Conservation (phyloP, 2,329 filamentous ascomycete genomes). For the Ambrosiella cleistominuta region DNA sequence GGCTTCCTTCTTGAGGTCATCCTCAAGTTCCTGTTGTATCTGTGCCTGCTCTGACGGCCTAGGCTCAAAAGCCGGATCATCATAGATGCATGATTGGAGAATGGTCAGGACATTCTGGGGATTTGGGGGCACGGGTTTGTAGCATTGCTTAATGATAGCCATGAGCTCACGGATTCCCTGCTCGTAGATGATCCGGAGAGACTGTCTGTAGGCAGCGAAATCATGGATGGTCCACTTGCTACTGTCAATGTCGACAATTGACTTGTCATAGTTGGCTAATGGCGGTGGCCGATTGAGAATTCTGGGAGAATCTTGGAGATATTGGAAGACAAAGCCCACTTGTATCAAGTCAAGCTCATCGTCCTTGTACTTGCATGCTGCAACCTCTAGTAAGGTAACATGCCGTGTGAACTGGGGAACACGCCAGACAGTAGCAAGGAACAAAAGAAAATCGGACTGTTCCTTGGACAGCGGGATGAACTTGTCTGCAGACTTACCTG, state of each 20-base stretch:
- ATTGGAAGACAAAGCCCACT: constrained; percentile 56
- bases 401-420: constrained; percentile 67
- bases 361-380: constrained; percentile 69
- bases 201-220: constrained; percentile 53
- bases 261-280: constrained; percentile 32
- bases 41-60: constrained; percentile 47
- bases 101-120: constrained; percentile 66
- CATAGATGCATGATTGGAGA: constrained; percentile 64
- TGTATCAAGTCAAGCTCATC: constrained; percentile 67
- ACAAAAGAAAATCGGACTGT: constrained; percentile 66
- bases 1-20: constrained; percentile 6
- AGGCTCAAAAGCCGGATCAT: constrained; percentile 57
- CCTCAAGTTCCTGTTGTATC: constrained; percentile 4
- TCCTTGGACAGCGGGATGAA: constrained; percentile 50
- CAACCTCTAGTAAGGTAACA: constrained; percentile 68
- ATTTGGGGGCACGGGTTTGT: constrained; percentile 69
- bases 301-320: constrained; percentile 22
- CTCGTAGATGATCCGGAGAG: constrained; percentile 60
- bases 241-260: constrained; percentile 38
- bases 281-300: constrained; percentile 54
- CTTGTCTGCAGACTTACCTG: constrained; percentile 31
- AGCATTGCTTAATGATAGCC: constrained; percentile 72
- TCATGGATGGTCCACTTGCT: constrained; percentile 53
- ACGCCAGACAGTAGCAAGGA: constrained; percentile 76
- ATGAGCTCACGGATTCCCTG: constrained; percentile 73